These are phyloP conservation scores for Torulaspora maleeae DNA, from an alignment of 805 yeast genomes.

Conservation along the genomic window DNA sequence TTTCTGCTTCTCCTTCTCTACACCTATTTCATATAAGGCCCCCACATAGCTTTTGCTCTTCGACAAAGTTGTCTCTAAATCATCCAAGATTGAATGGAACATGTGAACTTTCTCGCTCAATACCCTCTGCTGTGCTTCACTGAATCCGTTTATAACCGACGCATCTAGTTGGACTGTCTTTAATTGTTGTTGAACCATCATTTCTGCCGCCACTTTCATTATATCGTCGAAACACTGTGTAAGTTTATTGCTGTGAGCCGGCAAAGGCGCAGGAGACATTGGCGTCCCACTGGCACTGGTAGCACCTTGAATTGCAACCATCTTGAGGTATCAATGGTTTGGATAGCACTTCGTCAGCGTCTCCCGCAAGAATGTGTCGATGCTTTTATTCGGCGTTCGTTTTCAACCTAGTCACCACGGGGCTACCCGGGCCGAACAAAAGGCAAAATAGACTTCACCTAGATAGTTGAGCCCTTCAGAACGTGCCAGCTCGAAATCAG, in stretches of 20 bases:
- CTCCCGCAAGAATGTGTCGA: background rate
- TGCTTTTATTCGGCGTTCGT: too few species aligned
- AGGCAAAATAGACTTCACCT: background rate
- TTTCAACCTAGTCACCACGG: too few species aligned
- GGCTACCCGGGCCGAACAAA: background rate
- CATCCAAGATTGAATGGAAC: slow-evolving; percentile 33
- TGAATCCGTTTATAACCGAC: slow-evolving; percentile 26
- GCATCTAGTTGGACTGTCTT: slow-evolving; percentile 33
- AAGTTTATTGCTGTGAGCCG: slow-evolving; percentile 23
- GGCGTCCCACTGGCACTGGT: slow-evolving; percentile 2
- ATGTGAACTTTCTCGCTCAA: slow-evolving; percentile 27
- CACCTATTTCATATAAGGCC: slow-evolving; percentile 25
- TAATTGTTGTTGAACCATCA: slow-evolving; percentile 35
- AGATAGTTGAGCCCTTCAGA: too few species aligned
- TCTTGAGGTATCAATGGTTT: background rate
- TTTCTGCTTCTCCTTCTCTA: slow-evolving; percentile 32
- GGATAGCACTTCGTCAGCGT: too few species aligned
- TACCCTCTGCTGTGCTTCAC: slow-evolving; percentile 24
- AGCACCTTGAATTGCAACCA: background rate
- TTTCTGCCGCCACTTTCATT: slow-evolving; percentile 33
- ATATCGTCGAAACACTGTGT: slow-evolving; percentile 35
- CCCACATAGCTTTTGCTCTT: slow-evolving; percentile 31
- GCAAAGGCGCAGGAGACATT: slow-evolving; percentile 1
- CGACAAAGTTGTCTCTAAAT: slow-evolving; percentile 28
- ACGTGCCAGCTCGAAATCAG: too few species aligned